phyloP scores from a whole-genome alignment of 179 eudicot genomes.

The Beta corolliflora region DNA sequence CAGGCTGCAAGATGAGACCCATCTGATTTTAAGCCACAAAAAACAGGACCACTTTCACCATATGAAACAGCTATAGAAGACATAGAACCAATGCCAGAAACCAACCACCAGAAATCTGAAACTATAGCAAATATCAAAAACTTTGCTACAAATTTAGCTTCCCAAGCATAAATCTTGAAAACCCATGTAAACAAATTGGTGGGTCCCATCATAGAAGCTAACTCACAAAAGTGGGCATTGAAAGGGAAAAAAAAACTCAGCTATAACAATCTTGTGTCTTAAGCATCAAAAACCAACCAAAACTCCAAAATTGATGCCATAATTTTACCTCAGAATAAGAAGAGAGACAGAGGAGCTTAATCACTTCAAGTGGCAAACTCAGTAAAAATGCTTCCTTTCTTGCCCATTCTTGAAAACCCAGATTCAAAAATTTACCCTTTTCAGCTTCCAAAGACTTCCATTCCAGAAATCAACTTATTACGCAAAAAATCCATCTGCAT shows the following conservation, averaged over 20 bases:
- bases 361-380: constrained; percentile 13
- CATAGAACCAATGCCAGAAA: constrained; percentile 76
- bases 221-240: constrained; percentile 13
- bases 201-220: constrained; percentile 33
- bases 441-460: no score
- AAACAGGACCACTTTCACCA: constrained; percentile 79
- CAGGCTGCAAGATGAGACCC: constrained; percentile 78
- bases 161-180: constrained; percentile 33
- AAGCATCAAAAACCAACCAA: constrained; percentile 18
- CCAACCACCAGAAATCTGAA: constrained; percentile 42
- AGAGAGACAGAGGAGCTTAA: neutral
- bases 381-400: constrained; percentile 26
- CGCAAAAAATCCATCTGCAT: constrained; percentile 16
- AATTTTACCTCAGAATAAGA: constrained; percentile 27
- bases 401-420: constrained; percentile 30
- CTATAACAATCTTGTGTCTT: constrained; percentile 1
- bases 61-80: constrained; percentile 87
- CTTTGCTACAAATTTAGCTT: constrained; percentile 32
- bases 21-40: constrained; percentile 87
- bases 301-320: constrained; percentile 3
- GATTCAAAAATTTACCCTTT: constrained; percentile 21
- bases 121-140: constrained; percentile 35
- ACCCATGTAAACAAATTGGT: constrained; percentile 27
- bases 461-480: no score
- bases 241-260: neutral